phyloP scores from a whole-genome alignment of 768 basidiomycete genomes.

The Boletus pseudo-olivaceus region DNA sequence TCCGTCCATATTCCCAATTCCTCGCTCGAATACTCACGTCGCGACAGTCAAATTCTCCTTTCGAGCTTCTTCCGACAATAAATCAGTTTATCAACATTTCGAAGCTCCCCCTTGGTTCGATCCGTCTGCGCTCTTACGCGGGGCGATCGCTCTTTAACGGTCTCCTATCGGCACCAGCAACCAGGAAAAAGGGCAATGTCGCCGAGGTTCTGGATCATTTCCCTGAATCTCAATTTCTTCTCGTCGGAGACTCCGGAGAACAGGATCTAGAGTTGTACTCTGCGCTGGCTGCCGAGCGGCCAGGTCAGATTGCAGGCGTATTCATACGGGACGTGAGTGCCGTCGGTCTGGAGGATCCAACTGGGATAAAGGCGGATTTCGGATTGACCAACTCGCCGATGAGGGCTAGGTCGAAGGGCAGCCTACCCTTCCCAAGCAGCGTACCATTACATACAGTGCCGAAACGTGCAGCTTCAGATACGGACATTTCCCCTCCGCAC shows the following conservation, averaged over 20 bases:
- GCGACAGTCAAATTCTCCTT: conserved; percentile 82
- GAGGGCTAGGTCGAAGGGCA: conserved; percentile 6
- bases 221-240: conserved; percentile 69
- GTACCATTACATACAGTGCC: conserved; percentile 1
- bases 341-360: conserved; percentile 56
- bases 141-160: conserved; percentile 81
- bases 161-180: conserved; percentile 76
- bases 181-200: conserved; percentile 78
- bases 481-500: conserved; percentile 8
- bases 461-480: conserved; percentile 22
- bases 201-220: conserved; percentile 76
- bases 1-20: conserved; percentile 37
- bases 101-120: conserved; percentile 68
- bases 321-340: conserved; percentile 76
- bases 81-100: conserved; percentile 71
- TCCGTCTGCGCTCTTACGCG: conserved; percentile 82
- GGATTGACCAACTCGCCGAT: conserved; percentile 2
- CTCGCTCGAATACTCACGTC: conserved; percentile 1
- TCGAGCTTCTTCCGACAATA: conserved; percentile 76
- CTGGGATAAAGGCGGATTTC: conserved; percentile 36
- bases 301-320: conserved; percentile 68
- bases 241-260: conserved; percentile 91
- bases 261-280: conserved; percentile 93
- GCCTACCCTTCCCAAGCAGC: conserved; percentile 1
- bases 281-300: conserved; percentile 64